These are phyloP conservation scores for Pholiota conissans DNA, from an alignment of 768 basidiomycete species.

Conservation along the genomic window DNA sequence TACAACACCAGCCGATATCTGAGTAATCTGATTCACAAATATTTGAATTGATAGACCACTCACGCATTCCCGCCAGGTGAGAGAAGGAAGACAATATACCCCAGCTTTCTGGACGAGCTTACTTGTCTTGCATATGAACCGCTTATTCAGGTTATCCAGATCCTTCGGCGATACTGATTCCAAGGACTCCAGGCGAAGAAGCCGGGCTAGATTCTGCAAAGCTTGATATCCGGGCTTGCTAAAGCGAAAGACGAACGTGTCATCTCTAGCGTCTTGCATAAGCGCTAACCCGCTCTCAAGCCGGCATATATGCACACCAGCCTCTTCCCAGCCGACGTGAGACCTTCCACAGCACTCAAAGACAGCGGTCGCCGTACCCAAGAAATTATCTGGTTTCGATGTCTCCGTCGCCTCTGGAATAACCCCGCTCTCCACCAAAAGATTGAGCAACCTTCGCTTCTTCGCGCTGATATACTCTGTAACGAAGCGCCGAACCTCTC, in stretches of 20 bases:
- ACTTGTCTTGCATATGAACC: background rate
- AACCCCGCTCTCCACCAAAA: background rate
- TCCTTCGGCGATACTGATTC: slow-evolving; percentile 5
- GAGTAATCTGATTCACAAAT: background rate
- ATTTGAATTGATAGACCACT: background rate
- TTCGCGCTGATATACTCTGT: background rate
- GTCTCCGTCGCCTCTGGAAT: background rate
- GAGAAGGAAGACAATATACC: background rate
- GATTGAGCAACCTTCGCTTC: background rate
- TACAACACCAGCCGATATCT: background rate
- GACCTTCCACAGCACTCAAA: background rate
- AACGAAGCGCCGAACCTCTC: background rate
- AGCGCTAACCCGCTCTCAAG: no score
- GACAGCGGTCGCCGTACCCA: background rate
- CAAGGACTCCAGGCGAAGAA: background rate
- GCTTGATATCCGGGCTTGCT: background rate
- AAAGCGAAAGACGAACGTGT: background rate
- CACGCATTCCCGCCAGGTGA: slow-evolving; percentile 5
- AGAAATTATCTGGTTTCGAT: background rate
- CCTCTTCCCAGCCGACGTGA: background rate
- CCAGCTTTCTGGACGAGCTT: background rate
- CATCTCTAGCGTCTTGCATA: background rate
- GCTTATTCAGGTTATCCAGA: background rate
- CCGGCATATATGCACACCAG: background rate
- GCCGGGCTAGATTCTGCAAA: background rate